Evolutionary conservation across 805 yeast species (phyloP).

Genomic region (Yarrowia sp.): DNA sequence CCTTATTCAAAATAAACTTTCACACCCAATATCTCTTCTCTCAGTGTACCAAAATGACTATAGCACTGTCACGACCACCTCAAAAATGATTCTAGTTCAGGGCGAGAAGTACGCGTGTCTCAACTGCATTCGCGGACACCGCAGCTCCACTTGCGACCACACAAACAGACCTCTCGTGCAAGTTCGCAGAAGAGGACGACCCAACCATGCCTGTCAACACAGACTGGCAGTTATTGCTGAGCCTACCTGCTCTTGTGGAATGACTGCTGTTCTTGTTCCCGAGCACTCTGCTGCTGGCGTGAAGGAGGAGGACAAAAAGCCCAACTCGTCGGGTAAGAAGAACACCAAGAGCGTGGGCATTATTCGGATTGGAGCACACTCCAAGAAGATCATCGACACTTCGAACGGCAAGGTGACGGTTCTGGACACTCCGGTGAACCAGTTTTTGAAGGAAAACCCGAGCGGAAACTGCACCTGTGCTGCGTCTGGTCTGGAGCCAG

Average conservation of each 20-base stretch:
- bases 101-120: slow-evolving; percentile 70
- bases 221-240: slow-evolving; percentile 49
- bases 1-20: background rate
- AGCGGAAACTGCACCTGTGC: slow-evolving; percentile 20
- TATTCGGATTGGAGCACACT: slow-evolving; percentile 31
- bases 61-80: slow-evolving; percentile 34
- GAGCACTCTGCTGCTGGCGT: slow-evolving; percentile 14
- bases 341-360: slow-evolving; percentile 28
- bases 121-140: slow-evolving; percentile 83
- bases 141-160: slow-evolving; percentile 85
- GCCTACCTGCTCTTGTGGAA: slow-evolving; percentile 27
- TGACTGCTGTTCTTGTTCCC: slow-evolving; percentile 17
- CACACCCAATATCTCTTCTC: background rate
- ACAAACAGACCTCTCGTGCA: slow-evolving; percentile 74
- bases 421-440: slow-evolving; percentile 26
- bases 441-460: slow-evolving; percentile 24
- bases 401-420: slow-evolving; percentile 32
- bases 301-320: slow-evolving; percentile 24
- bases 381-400: slow-evolving; percentile 33
- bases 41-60: background rate
- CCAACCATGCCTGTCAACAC: slow-evolving; percentile 57
- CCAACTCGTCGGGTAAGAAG: background rate
- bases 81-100: slow-evolving; percentile 68
- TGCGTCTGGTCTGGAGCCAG: slow-evolving; percentile 13
- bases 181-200: slow-evolving; percentile 89